phyloP scores from a whole-genome alignment of 2,329 filamentous ascomycete genomes.

The Xylariaceae sp. region DNA sequence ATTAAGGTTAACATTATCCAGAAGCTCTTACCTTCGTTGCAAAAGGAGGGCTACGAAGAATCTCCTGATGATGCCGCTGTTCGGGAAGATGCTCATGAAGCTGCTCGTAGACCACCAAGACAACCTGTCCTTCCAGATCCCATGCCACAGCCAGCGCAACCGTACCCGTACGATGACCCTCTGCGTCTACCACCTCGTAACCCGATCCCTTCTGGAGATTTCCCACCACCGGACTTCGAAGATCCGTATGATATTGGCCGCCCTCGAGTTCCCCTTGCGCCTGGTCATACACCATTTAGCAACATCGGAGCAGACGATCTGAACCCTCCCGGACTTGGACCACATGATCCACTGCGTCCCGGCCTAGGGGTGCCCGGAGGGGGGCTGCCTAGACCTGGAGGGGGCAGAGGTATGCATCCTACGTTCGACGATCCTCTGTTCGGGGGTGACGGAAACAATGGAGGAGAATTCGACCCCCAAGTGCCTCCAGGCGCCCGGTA shows the following conservation, averaged over 20 bases:
- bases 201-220: slow-evolving; percentile 73
- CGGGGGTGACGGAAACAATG: slow-evolving; percentile 56
- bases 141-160: slow-evolving; percentile 66
- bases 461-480: slow-evolving; percentile 67
- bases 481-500: slow-evolving; percentile 89
- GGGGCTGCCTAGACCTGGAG: slow-evolving; percentile 62
- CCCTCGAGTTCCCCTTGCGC: slow-evolving; percentile 55
- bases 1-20: slow-evolving; percentile 84
- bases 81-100: slow-evolving; percentile 49
- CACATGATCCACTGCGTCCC: slow-evolving; percentile 78
- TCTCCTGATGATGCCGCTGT: slow-evolving; percentile 49
- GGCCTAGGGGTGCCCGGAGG: slow-evolving; percentile 66
- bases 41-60: slow-evolving; percentile 81
- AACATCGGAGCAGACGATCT: slow-evolving; percentile 86
- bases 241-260: slow-evolving; percentile 86
- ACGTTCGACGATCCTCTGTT: slow-evolving; percentile 93
- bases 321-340: slow-evolving; percentile 84
- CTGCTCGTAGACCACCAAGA: slow-evolving; percentile 49
- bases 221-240: slow-evolving; percentile 88
- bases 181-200: slow-evolving; percentile 64
- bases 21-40: slow-evolving; percentile 77
- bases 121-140: slow-evolving; percentile 54
- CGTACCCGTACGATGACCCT: slow-evolving; percentile 72
- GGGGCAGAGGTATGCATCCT: slow-evolving; percentile 88
- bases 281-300: slow-evolving; percentile 60